Evolutionary conservation across 257 asterid genomes (phyloP), one percentile per base, ranked within the genome.

Genomic region (Salvia rosmarinus): DNA sequence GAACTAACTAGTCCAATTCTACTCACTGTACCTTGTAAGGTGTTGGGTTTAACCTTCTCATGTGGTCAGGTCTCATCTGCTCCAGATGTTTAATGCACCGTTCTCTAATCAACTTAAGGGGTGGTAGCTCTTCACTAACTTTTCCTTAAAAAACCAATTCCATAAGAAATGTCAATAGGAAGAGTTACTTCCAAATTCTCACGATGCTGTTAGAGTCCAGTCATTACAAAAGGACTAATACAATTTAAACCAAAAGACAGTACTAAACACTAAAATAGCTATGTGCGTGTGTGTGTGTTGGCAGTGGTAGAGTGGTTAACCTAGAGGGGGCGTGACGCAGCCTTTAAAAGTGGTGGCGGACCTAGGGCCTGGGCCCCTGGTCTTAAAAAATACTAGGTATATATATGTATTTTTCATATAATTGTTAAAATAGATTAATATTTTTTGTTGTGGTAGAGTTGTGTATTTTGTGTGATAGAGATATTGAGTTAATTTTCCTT

Each of bases 1-100:
- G 9, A 50, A 6, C n/a, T 3, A 56, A 25, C 10, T 12, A 56
- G 62, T 2, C 10, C 11, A 12, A 55, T 55, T 47, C 20, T 47
- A 47, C 21, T 56, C 23, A 47, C 12, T n/a, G 40, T 84, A 91
- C 97, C 98, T 94, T 94, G 91, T 94, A 94, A 61, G 99, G 96
- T 20, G 99, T 94, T 6, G 99, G 99, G 86, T 94, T 91, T 87
- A 94, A 74, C 85, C 96, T 84, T 78, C 99, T 85, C 99, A 94
- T 91, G 82, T 94, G 99, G 79, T 94, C 96, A 21, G 96, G 85
- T 25, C 96, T 87, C 97, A 94, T 94, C 78, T 68, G 89, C 55
- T 81, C 90, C 78, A 94, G 81, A 65, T 91, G 99, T 52, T 80
- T 74, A 66, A 91, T 85, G 72, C 99, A 94, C 51, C 88, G 75